Evolutionary conservation across 495 filamentous ascomycete genomes (phyloP), one percentile per base, ranked within the genome.

Genomic region (Xylaria intraflava): DNA sequence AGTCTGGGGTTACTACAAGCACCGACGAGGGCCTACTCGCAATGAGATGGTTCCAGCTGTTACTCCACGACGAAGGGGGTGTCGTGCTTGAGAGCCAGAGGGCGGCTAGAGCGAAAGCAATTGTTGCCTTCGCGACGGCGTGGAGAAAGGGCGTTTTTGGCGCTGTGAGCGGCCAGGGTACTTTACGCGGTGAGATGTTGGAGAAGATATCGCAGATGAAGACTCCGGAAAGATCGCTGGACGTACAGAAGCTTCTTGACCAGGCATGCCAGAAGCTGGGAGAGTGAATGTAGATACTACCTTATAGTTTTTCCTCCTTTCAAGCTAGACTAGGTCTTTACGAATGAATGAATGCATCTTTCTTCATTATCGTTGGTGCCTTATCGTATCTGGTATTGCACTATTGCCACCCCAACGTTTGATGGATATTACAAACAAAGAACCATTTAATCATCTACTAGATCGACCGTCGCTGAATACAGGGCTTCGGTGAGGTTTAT

Each of bases 81-180:
- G 51, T 62, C 0, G 65, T 70, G 8, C 62, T 70, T 0, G 74
- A 77, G 48, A 61, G 57, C 6, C 72, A 76, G 57, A 60, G 75
- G 16, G 53, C 67, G n/a, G 48, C 59, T 22, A 61, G 73, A 31
- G 65, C 63, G 11, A 71, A 69, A 55, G 69, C 73, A 0, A 60
- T 71, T 1, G 52, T 45, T 1, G 61, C 69, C 0, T 65, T 68
- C 6, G 45, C 68, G 27, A 57, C 55, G 44, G 52, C 71, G 9
- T 65, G 57, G 51, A 67, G 64, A 49, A 62, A 55, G 22, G 65
- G 61, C 2, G 31, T 62, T 6, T 66, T 69, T 51, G 66, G 66
- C 10, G 17, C 24, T 0, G 53, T 31, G 1, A 39, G 29, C n/a
- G 50, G 46, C 6, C 60, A 64, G 47, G 56, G 51, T 1, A 8